phyloP scores from a whole-genome alignment of 768 basidiomycete species.

The Cantharellus cinnabarinus region DNA sequence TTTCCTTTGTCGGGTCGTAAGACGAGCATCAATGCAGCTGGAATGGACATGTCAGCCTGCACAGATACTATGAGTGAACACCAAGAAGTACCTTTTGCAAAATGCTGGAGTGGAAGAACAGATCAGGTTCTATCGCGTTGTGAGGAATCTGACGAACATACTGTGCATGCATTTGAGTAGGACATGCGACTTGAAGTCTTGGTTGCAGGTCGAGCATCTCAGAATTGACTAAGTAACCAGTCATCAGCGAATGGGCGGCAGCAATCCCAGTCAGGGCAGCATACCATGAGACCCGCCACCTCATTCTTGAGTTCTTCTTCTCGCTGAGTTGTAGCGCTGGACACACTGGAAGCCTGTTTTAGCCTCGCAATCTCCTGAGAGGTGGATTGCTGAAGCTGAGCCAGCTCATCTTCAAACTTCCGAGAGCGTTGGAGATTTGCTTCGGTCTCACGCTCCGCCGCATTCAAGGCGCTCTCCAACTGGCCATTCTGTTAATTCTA shows the following conservation, averaged over 20 bases:
- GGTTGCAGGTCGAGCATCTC: conserved; percentile 74
- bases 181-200: conserved; percentile 54
- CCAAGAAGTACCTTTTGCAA: conserved; percentile 30
- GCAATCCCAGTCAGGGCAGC: not conserved
- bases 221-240: conserved; percentile 38
- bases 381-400: conserved; percentile 13
- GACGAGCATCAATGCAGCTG: conserved; percentile 63
- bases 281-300: conserved; percentile 22
- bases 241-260: not conserved
- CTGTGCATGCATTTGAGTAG: conserved; percentile 86
- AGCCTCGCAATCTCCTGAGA: conserved; percentile 26
- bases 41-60: conserved; percentile 10
- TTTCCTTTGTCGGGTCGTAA: conserved; percentile 78
- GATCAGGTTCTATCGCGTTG: not conserved
- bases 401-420: conserved; percentile 27
- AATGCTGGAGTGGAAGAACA: conserved; percentile 35
- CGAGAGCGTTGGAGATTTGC: conserved; percentile 8
- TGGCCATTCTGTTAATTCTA: conserved; percentile 1
- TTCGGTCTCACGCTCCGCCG: not conserved
- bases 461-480: not conserved
- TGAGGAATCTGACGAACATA: conserved; percentile 23
- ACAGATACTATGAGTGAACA: conserved; percentile 4
- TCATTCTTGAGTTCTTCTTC: conserved; percentile 26
- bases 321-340: conserved; percentile 14
- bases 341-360: conserved; percentile 21